Evolutionary conservation across 768 basidiomycete species (phyloP).

Genomic region (Chlorophyllum brunneum): DNA sequence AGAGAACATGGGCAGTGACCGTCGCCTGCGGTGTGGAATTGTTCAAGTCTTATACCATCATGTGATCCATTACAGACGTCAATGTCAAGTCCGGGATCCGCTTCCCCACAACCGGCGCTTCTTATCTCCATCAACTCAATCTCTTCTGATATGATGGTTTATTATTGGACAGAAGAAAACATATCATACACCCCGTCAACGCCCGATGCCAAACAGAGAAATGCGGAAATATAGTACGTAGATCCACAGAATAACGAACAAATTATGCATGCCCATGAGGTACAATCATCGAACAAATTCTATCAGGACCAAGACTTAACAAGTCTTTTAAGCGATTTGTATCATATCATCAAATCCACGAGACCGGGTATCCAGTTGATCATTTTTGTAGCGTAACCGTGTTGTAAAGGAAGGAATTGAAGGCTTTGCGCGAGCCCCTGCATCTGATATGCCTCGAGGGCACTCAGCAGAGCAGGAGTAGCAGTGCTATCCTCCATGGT

Average conservation of each 20-base stretch:
- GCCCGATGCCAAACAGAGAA: background rate
- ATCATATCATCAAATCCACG: constrained; percentile 31
- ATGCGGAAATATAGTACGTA: constrained; percentile 6
- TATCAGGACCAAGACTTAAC: background rate
- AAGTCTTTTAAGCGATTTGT: background rate
- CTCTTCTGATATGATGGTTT: background rate
- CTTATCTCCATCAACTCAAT: background rate
- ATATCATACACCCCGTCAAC: constrained; percentile 11
- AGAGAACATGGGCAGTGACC: background rate
- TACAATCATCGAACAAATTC: background rate
- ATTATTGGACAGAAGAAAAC: constrained; percentile 7
- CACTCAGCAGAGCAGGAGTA: constrained; percentile 50
- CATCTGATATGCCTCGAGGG: constrained; percentile 72
- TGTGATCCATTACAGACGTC: constrained; percentile 10
- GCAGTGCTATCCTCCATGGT: constrained; percentile 54
- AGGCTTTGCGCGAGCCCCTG: constrained; percentile 70
- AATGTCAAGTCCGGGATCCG: too few relatives aligned
- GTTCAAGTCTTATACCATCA: background rate
- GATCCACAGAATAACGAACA: constrained; percentile 2
- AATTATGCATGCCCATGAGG: background rate
- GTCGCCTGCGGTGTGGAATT: background rate
- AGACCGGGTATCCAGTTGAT: constrained; percentile 69
- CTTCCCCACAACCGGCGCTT: too few relatives aligned
- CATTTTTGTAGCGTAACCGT: constrained; percentile 56
- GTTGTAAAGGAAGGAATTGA: constrained; percentile 58